A percentile compares a stretch with the other conserved stretches of the same genome.
phyloP scores from a whole-genome alignment of 441 rosid genomes.

The Mallotus japonicus region DNA sequence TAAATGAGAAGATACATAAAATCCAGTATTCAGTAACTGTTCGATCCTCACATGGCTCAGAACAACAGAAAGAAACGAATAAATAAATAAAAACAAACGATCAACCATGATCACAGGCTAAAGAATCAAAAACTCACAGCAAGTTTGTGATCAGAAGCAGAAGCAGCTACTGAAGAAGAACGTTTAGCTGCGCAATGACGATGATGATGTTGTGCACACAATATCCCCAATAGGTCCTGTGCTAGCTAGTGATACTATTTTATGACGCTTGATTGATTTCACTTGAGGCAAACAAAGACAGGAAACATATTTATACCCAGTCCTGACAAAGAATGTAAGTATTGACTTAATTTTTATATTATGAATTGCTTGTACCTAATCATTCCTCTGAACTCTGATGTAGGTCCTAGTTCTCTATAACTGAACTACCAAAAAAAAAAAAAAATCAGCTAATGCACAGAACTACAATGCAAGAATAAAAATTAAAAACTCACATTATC shows the following conservation, averaged over 20 bases:
- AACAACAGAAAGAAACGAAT: background rate
- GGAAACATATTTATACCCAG: constrained; percentile 37
- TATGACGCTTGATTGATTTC: constrained; percentile 26
- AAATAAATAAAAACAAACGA: too few species aligned
- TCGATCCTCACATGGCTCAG: constrained; percentile 1
- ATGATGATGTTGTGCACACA: too few species aligned
- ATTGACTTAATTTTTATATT: constrained; percentile 36
- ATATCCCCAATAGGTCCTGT: too few species aligned
- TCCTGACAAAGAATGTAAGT: constrained; percentile 27
- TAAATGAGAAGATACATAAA: background rate
- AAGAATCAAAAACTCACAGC: constrained; percentile 24
- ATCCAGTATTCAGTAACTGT: constrained; percentile 2
- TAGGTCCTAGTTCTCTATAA: constrained; percentile 36
- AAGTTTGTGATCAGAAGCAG: background rate
- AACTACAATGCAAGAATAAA: background rate
- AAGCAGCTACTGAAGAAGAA: constrained; percentile 11
- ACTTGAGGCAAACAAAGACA: constrained; percentile 36
- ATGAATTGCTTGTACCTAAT: constrained; percentile 26
- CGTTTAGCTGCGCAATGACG: constrained; percentile 9
- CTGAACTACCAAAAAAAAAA: constrained; percentile 49
- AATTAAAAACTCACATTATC: constrained; percentile 53
- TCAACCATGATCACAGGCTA: background rate
- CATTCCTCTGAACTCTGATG: constrained; percentile 24
- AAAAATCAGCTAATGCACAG: constrained; percentile 9
- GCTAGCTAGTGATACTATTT: constrained; percentile 26